A percentile compares a stretch with the other conserved stretches of the same genome.
phyloP scores from a whole-genome alignment of 2,329 filamentous ascomycete genomes.

The Sclerotinia spermophila region DNA sequence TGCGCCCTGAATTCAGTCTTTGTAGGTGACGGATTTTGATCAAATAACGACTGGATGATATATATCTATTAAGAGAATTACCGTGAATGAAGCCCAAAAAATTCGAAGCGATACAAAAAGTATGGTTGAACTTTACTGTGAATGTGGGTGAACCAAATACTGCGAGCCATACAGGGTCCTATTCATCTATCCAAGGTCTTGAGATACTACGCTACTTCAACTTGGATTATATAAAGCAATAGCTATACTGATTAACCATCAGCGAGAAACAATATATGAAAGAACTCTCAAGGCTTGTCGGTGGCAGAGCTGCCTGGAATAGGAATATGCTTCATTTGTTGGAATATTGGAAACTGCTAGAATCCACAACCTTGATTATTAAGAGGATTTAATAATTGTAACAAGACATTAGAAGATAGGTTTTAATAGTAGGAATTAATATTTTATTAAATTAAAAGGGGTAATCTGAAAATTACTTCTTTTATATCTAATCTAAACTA shows the following conservation, averaged over 20 bases:
- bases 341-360: not conserved
- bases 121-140: not conserved
- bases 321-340: not conserved
- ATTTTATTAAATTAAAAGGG: no score
- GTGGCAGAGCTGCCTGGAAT: not conserved
- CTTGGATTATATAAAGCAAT: not conserved
- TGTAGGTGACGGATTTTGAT: not conserved
- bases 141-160: not conserved
- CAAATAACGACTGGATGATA: not conserved
- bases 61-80: not conserved
- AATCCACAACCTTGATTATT: not conserved
- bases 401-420: no score
- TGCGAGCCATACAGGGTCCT: slow-evolving; percentile 6
- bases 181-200: not conserved
- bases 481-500: no score
- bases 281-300: not conserved
- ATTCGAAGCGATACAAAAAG: not conserved
- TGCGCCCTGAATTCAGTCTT: not conserved
- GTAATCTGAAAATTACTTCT: no score
- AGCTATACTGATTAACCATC: not conserved
- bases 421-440: no score
- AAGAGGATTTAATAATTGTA: not conserved
- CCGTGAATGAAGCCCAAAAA: not conserved
- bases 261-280: not conserved
- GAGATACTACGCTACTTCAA: not conserved